Evolutionary conservation across 1,139 yeast species (phyloP).

Genomic region (Scheffersomyces parashehatae): DNA sequence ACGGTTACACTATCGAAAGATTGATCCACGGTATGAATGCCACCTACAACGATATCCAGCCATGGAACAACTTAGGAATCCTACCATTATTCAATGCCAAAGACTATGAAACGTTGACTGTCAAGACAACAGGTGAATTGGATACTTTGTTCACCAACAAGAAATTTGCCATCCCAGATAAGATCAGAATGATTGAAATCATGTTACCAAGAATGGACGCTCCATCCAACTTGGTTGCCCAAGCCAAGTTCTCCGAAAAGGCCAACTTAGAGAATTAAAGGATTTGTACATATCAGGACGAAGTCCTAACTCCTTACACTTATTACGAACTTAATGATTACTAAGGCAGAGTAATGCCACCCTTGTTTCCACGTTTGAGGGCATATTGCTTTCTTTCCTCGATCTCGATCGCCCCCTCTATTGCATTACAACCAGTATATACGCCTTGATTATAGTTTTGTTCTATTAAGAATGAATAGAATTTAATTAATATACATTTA

Average conservation of each 20-base stretch:
- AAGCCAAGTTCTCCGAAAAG: conserved; percentile 76
- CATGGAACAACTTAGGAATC: conserved; percentile 38
- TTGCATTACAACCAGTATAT: too few species aligned
- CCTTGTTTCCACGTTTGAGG: too few species aligned
- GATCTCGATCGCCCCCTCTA: too few species aligned
- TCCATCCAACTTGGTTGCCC: conserved; percentile 46
- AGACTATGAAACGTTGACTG: conserved; percentile 25
- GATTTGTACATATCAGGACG: background rate
- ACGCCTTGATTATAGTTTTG: too few species aligned
- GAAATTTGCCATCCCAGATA: conserved; percentile 28
- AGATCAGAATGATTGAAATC: conserved; percentile 36
- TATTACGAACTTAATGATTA: too few species aligned
- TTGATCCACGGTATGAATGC: conserved; percentile 40
- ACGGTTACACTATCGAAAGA: conserved; percentile 42
- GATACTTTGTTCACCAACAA: conserved; percentile 26
- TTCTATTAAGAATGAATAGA: too few species aligned
- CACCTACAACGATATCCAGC: conserved; percentile 38
- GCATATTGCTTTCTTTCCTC: too few species aligned
- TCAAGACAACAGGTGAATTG: conserved; percentile 29
- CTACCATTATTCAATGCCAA: conserved; percentile 33
- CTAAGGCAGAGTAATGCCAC: too few species aligned
- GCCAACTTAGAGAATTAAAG: conserved; percentile 46
- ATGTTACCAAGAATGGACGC: conserved; percentile 40
- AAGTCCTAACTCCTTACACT: too few species aligned
- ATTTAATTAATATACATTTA: too few species aligned